Percentiles rank a stretch among this genome's conserved stretches.
These are phyloP conservation scores for Dictyostelium capitatum DNA, from an alignment of 78 protist species.

Conservation along the genomic window DNA sequence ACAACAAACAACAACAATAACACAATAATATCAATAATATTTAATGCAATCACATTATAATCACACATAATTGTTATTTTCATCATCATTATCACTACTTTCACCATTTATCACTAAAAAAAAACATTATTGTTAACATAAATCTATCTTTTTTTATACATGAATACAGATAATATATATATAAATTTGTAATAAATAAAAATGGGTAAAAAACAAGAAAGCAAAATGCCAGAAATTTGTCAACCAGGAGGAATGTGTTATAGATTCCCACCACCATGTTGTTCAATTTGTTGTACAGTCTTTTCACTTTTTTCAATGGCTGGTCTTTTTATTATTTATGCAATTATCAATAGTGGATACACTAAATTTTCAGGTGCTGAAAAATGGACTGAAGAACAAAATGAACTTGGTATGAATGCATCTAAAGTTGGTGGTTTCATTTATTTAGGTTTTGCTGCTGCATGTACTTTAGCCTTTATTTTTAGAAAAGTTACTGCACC, in stretches of 20 bases:
- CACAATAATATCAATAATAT: too few species aligned
- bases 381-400: neutral
- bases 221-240: slow-evolving; percentile 52
- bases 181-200: neutral
- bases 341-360: slow-evolving; percentile 19
- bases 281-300: slow-evolving; percentile 77
- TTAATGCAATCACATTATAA: too few species aligned
- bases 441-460: slow-evolving; percentile 58
- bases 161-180: neutral
- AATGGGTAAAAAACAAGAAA: slow-evolving; percentile 54
- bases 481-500: slow-evolving; percentile 46
- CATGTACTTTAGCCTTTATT: slow-evolving; percentile 41
- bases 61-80: neutral
- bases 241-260: slow-evolving; percentile 72
- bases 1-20: too few species aligned
- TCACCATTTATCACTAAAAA: too few species aligned
- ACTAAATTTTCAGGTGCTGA: slow-evolving; percentile 59
- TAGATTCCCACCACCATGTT: slow-evolving; percentile 74
- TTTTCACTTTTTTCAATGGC: slow-evolving; percentile 66
- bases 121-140: neutral
- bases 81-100: too few species aligned
- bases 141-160: neutral
- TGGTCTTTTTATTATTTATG: slow-evolving; percentile 63
- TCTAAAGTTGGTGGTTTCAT: slow-evolving; percentile 18
- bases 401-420: neutral